Percentiles rank a stretch among this genome's conserved stretches.
These are phyloP conservation scores for Lithocarpus polystachyus DNA, from an alignment of 306 rosid species.

Conservation along the genomic window DNA sequence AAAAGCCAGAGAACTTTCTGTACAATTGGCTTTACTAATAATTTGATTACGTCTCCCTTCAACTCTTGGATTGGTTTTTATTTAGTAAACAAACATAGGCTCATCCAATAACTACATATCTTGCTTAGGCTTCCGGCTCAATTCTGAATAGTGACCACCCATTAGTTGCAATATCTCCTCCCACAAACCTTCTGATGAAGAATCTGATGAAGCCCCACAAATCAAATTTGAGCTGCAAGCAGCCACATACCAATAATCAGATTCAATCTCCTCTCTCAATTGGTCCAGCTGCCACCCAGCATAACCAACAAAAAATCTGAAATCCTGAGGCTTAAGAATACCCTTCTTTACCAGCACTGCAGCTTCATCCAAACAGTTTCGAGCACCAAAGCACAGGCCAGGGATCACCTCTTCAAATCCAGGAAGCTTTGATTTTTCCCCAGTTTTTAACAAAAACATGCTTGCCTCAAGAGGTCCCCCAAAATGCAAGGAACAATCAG, in stretches of 20 bases:
- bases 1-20: conserved; percentile 42
- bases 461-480: conserved; percentile 99
- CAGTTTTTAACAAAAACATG: conserved; percentile 77
- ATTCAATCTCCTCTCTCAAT: conserved; percentile 87
- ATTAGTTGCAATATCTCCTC: conserved; percentile 86
- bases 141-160: conserved; percentile 94
- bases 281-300: conserved; percentile 99
- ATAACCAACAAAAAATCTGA: conserved; percentile 90
- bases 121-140: conserved; percentile 95
- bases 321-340: conserved; percentile 72
- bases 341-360: conserved; percentile 87
- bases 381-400: conserved; percentile 86
- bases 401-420: conserved; percentile 90
- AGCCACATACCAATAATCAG: conserved; percentile 92
- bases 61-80: conserved; percentile 17
- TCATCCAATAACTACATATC: conserved; percentile 54
- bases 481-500: conserved; percentile 81
- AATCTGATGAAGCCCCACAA: conserved; percentile 44
- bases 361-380: conserved; percentile 86
- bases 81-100: conserved; percentile 12
- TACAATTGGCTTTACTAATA: conserved; percentile 49
- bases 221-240: conserved; percentile 94
- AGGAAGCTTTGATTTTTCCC: conserved; percentile 56
- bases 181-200: conserved; percentile 78
- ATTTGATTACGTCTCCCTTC: conserved; percentile 22